Evolutionary conservation across 768 basidiomycete species (phyloP).

Genomic region (Naematelia aurantialba): DNA sequence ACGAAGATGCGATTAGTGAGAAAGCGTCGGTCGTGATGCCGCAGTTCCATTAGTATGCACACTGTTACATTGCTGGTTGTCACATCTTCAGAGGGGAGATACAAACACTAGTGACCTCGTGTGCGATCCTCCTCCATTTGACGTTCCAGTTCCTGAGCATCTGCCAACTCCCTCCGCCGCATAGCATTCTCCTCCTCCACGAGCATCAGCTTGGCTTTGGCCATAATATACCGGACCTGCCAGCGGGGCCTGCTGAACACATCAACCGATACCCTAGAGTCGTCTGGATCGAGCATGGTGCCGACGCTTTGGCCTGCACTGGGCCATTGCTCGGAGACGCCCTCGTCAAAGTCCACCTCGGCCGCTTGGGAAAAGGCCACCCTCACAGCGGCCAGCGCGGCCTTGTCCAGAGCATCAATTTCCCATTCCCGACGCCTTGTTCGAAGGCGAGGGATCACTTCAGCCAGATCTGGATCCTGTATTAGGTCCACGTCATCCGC

Average conservation of each 20-base stretch:
- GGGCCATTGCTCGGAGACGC: constrained; percentile 3
- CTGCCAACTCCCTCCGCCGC: constrained; percentile 64
- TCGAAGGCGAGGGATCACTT: constrained; percentile 59
- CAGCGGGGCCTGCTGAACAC: constrained; percentile 25
- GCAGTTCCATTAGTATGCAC: constrained; percentile 28
- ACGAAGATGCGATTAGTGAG: constrained; percentile 56
- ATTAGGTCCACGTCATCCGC: not conserved
- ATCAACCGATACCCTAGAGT: constrained; percentile 6
- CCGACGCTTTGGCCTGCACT: constrained; percentile 4
- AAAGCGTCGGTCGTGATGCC: constrained; percentile 40
- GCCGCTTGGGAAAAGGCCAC: constrained; percentile 4
- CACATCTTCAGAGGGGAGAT: too few relatives aligned
- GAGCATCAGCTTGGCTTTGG: constrained; percentile 74
- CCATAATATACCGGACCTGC: constrained; percentile 62
- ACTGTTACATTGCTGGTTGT: too few relatives aligned
- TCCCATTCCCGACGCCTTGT: constrained; percentile 50
- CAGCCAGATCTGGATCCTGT: constrained; percentile 12
- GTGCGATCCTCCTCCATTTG: not conserved
- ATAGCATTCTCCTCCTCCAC: constrained; percentile 65
- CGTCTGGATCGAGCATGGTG: constrained; percentile 16
- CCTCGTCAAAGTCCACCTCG: constrained; percentile 19
- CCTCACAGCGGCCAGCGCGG: not conserved
- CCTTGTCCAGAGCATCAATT: not conserved
- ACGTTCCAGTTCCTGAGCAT: constrained; percentile 56
- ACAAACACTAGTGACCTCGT: not conserved